Base-by-base conservation (phyloP, 768 basidiomycete species). In the Candolleomyces aberdarensis region DNA sequence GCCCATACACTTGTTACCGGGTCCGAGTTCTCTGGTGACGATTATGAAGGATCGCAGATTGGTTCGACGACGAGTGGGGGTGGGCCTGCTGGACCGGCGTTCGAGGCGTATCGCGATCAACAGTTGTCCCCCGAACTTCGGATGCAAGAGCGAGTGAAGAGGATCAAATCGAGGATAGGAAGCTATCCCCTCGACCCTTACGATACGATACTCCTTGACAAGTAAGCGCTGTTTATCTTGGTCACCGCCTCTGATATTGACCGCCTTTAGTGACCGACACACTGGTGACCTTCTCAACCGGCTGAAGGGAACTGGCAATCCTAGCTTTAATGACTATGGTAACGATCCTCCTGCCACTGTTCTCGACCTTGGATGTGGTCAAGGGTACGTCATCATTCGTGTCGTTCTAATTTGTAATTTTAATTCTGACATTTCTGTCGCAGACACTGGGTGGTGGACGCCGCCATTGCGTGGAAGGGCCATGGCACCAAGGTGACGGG, bases 301-400 rank as follows among this genome's bases (percentile, higher is more conserved):
- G 22, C 75, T 92, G n/a, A 83, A 79, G 56, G 74, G 76, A 6
- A 76, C 75, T 3, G 76, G 74, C 15, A 80, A 81, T 0, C 89
- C 89, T 0, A 83, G 82, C 0, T 91, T 91, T 65, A 77, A 83
- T 63, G 70, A 80, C 65, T 81, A 81, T 65, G 69, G 76, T 31
- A 76, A 77, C 48, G 68, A 69, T 13, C 77, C 79, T 0, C 86
- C 89, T 1, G 66, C 70, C 0, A 72, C 78, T 40, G 84, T 89
- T 39, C 80, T 92, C 13, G 90, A 92, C 65, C 72, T 92, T 7
- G 91, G 91, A 1, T 91, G 89, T 68, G 90, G 91, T 6, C 66
- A 83, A 62, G 89, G 89, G 73, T 74, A 57, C 58, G 68, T 32
- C 32, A 44, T 15, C 36, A 36, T 36, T 36, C 36, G n/a, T 60